Percentiles rank a stretch among this genome's conserved stretches.
Evolutionary conservation across 2,329 filamentous ascomycete genomes (phyloP).

Genomic region (Pseudocercospora fijiensis): DNA sequence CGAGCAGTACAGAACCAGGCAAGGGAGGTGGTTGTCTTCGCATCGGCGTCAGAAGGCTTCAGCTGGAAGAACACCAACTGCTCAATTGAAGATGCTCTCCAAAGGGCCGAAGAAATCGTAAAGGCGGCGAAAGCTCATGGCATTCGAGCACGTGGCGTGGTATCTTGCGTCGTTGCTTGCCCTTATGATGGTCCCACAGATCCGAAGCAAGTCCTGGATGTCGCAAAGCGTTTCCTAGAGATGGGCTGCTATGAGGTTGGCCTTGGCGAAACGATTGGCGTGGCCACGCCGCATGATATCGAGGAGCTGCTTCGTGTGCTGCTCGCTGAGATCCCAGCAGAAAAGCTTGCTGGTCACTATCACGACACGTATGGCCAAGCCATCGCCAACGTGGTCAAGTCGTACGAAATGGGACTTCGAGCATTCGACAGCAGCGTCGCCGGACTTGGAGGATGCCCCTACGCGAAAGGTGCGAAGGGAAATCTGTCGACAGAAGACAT

Average conservation of each 20-base stretch:
- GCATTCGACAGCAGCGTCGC: slow-evolving; percentile 34
- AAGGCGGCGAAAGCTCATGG: slow-evolving; percentile 32
- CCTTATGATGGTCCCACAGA: slow-evolving; percentile 39
- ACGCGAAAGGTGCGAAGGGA: slow-evolving; percentile 33
- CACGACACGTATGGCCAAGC: slow-evolving; percentile 38
- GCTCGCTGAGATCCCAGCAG: slow-evolving; percentile 25
- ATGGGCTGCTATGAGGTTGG: slow-evolving; percentile 36
- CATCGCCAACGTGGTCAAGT: slow-evolving; percentile 30
- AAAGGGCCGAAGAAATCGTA: slow-evolving; percentile 38
- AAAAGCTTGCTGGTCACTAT: slow-evolving; percentile 34
- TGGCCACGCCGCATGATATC: slow-evolving; percentile 32
- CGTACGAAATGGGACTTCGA: slow-evolving; percentile 30
- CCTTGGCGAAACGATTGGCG: slow-evolving; percentile 34
- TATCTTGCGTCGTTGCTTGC: slow-evolving; percentile 47
- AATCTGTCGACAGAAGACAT: slow-evolving; percentile 36
- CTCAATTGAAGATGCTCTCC: slow-evolving; percentile 41
- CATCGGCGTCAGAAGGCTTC: slow-evolving; percentile 45
- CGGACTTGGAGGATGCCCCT: slow-evolving; percentile 36
- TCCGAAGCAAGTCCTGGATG: slow-evolving; percentile 24
- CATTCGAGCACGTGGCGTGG: slow-evolving; percentile 41
- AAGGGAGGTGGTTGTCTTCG: slow-evolving; percentile 45
- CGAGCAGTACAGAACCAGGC: slow-evolving; percentile 53
- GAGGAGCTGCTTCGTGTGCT: slow-evolving; percentile 39
- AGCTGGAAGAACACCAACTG: slow-evolving; percentile 47
- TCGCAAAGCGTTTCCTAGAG: slow-evolving; percentile 23